Percentiles rank a stretch among this genome's conserved stretches.
These are phyloP conservation scores for Chlamydomonas applanata DNA, from an alignment of 139 green algal genomes.

Conservation along the genomic window DNA sequence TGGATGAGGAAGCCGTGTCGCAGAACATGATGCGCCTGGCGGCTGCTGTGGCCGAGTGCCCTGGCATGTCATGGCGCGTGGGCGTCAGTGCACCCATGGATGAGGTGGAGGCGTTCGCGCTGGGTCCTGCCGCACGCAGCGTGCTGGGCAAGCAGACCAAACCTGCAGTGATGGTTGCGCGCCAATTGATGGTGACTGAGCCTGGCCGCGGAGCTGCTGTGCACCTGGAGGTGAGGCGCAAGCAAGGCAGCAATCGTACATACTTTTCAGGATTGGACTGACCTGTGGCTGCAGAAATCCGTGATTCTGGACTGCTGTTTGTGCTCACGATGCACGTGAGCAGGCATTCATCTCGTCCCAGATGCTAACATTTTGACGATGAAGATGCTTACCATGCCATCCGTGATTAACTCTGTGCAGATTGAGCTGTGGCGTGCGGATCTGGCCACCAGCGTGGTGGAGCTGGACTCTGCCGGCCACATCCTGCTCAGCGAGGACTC, in stretches of 20 bases:
- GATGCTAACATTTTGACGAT: too few species aligned
- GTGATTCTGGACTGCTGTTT: too few species aligned
- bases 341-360: too few species aligned
- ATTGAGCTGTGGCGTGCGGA: conserved; percentile 37
- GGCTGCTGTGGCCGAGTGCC: neutral
- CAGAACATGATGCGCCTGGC: neutral
- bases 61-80: conserved; percentile 31
- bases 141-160: conserved; percentile 19
- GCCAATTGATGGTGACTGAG: neutral
- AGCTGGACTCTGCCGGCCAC: conserved; percentile 18
- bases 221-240: too few species aligned
- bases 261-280: too few species aligned
- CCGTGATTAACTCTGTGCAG: neutral
- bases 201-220: too few species aligned
- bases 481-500: neutral
- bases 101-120: conserved; percentile 11
- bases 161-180: conserved; percentile 11
- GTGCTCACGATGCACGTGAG: too few species aligned
- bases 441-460: conserved; percentile 32
- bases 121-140: conserved; percentile 16
- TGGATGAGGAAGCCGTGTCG: neutral
- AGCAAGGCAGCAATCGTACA: too few species aligned
- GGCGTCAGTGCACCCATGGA: conserved; percentile 23
- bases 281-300: too few species aligned
- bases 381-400: too few species aligned